Evolutionary conservation across 768 basidiomycete species (phyloP).

Genomic region (Lactifluus volemus): DNA sequence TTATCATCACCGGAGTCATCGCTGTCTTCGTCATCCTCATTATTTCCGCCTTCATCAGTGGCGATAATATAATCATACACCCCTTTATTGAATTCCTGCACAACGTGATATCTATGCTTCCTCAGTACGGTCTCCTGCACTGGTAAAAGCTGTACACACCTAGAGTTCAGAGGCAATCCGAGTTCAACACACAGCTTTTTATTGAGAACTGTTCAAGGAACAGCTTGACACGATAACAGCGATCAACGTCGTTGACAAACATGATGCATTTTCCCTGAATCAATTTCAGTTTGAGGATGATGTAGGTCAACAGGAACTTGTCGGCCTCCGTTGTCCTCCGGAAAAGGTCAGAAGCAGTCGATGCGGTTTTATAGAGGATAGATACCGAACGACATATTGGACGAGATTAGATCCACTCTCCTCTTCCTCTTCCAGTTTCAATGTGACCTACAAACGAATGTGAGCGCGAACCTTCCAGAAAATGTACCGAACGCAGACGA

Average conservation of each 20-base stretch:
- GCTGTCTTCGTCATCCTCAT: constrained; percentile 42
- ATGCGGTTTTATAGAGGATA: not conserved
- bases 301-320: constrained; percentile 94
- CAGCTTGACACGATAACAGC: constrained; percentile 92
- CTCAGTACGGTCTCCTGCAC: constrained; percentile 5
- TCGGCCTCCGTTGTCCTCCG: constrained; percentile 62
- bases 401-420: constrained; percentile 73
- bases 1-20: constrained; percentile 37
- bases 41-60: constrained; percentile 76
- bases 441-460: constrained; percentile 49
- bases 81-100: constrained; percentile 98
- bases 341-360: not conserved
- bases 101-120: constrained; percentile 72
- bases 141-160: constrained; percentile 33
- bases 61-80: constrained; percentile 99
- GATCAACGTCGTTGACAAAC: constrained; percentile 94
- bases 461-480: not conserved
- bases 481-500: constrained; percentile 24
- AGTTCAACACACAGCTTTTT: constrained; percentile 92
- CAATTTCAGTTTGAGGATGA: constrained; percentile 92
- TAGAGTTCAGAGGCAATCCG: constrained; percentile 92
- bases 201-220: constrained; percentile 97
- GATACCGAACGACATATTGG: constrained; percentile 77
- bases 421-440: constrained; percentile 82
- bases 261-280: constrained; percentile 94